Base-by-base conservation (phyloP, 2,329 filamentous ascomycete genomes). In the Fusarium subglutinans region DNA sequence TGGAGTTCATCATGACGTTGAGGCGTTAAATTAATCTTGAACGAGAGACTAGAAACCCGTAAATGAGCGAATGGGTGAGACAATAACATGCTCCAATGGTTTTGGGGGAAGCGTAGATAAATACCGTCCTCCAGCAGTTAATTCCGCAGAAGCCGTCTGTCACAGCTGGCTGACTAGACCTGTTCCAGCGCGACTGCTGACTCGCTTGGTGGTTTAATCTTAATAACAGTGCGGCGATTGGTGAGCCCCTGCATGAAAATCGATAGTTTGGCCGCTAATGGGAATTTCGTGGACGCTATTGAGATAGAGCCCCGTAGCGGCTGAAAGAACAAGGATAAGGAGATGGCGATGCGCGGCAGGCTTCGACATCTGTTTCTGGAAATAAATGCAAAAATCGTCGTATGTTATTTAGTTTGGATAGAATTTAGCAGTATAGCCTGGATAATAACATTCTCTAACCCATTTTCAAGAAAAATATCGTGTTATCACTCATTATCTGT, bases 221-320 rank as follows among this genome's bases (percentile, higher is more conserved):
- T 15, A 28, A 33, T 43, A 7, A 1, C 0, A 4, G 8, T 2
- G 11, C 20, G 12, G 11, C 30, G 40, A 41, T 67, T 67, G 65
- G 63, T 20, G 28, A 40, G 28, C 63, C 45, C 63, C 63, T 68
- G 47, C 22, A 5, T n/a, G 0, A 8, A 22, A 67, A 61, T 48
- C 45, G 9, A 68, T 68, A 68, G 63, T 35, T 44, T 26, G 22
- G 10, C 37, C 11, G 33, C 41, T 68, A 60, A 9, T 2, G 7
- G 2, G 15, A 24, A 10, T 60, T 17, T 53, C 20, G 14, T 12
- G 2, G 1, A 30, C 51, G 33, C 51, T 40, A 63, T 58, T 40
- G 33, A 22, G 9, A 33, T n/a, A 15, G 17, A 9, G n/a, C 20
- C 59, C 10, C 3, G 17, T 22, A 24, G 10, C 41, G 33, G 41